Evolutionary conservation across 129 eudicot species (phyloP).

Genomic region (sunflower (Helianthus annuus)): DNA sequence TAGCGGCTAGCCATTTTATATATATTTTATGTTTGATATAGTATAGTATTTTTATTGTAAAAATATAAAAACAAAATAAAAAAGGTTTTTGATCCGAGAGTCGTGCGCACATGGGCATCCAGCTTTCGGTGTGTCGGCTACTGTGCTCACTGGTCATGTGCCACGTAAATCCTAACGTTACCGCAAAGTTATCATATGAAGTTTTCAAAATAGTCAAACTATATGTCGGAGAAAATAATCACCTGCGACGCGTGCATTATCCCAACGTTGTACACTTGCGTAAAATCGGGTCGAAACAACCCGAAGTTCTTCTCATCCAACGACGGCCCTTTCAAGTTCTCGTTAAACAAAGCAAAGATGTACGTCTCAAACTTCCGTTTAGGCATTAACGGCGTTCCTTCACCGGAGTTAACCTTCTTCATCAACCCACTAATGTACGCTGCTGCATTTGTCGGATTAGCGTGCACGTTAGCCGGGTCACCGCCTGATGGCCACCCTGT

Average conservation of each 20-base stretch:
- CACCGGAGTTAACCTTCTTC: slow-evolving; percentile 47
- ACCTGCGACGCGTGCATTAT: slow-evolving; percentile 56
- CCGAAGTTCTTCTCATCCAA: slow-evolving; percentile 85
- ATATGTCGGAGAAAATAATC: slow-evolving; percentile 7
- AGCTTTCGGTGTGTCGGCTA: slow-evolving; percentile 31
- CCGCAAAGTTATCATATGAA: background rate
- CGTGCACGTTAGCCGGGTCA: slow-evolving; percentile 55
- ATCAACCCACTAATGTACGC: slow-evolving; percentile 69
- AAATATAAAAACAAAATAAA: background rate
- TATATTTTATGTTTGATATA: too few species aligned
- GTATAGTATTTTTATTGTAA: too few species aligned
- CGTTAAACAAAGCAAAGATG: slow-evolving; percentile 74
- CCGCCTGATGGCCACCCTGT: slow-evolving; percentile 91
- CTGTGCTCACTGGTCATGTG: background rate
- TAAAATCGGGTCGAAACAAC: slow-evolving; percentile 79
- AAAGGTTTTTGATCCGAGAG: background rate
- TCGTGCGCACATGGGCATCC: slow-evolving; percentile 27
- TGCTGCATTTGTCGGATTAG: slow-evolving; percentile 59
- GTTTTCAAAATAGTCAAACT: slow-evolving; percentile 23
- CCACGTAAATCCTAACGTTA: slow-evolving; percentile 22
- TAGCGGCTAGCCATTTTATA: too few species aligned
- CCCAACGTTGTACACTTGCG: slow-evolving; percentile 71
- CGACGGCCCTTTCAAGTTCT: slow-evolving; percentile 81
- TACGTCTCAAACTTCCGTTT: slow-evolving; percentile 75
- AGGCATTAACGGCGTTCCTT: slow-evolving; percentile 95